Base-by-base conservation (phyloP, 129 eudicot genomes). In the Mikania micrantha region DNA sequence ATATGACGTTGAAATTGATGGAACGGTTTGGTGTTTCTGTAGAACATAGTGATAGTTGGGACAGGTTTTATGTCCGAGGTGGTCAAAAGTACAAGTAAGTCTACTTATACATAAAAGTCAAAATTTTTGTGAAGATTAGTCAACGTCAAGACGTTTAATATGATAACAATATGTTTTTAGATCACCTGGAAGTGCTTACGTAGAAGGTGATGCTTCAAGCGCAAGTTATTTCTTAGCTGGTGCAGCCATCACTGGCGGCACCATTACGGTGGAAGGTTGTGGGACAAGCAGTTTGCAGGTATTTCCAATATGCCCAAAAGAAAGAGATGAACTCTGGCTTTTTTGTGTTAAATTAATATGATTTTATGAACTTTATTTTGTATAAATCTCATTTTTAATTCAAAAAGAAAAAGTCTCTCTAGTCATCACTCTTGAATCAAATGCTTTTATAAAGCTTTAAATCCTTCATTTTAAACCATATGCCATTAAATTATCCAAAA, bases 181-280 rank as follows among this genome's bases (percentile, higher is more conserved):
- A 81, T 93, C 98, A 39, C 98, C 98, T 65, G 98, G 98, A 67
- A 93, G 83, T 34, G 90, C 98, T 40, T 93, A 73, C 68, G 95
- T 93, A 13, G 98, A 93, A 80, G 98, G 98, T 67, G 98, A 93
- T 79, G 96, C 98, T 65, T 93, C 96, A 70, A 88, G 95, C 75
- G 98, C 98, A 60, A 93, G 98, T 79, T 93, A 93, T 85, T 93
- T 93, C 80, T 80, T 93, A 72, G 96, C 96, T 60, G 98, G 96
- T 66, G 96, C 98, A 5, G 98, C 98, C 39, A 82, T 93, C 60
- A 88, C 96, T 56, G 96, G 98, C 48, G 98, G 96, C 70, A 93
- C 96, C 36, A 53, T 93, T 62, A 93, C 95, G 20, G 98, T 93
- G 66, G 96, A 93, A 83, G 98, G 98, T 52, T 93, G 96, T 47